Conservation (phyloP, 176 grass and related monocot species). For the Puya raimondii region DNA sequence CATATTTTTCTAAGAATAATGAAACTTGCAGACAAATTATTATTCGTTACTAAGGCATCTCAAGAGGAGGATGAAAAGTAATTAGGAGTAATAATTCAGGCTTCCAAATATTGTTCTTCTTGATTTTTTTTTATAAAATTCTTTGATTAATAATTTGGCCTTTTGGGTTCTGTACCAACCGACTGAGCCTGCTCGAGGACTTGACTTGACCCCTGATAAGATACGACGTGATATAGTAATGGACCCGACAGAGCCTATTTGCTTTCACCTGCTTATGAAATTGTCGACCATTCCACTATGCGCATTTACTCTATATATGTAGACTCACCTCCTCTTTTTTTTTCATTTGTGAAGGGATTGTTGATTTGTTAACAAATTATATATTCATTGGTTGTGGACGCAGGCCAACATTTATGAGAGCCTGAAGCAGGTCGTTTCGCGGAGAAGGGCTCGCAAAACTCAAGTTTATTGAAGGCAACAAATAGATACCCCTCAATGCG, state of each 20-base stretch:
- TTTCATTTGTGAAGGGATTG: neutral
- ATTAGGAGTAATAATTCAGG: too few species aligned
- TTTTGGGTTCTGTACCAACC: neutral
- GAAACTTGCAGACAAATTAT: too few species aligned
- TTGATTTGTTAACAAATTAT: neutral
- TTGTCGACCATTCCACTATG: neutral
- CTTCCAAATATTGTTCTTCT: too few species aligned
- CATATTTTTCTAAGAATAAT: too few species aligned
- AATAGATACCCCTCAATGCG: too few species aligned
- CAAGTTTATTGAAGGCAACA: neutral
- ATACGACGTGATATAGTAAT: neutral
- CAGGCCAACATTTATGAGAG: constrained; percentile 53
- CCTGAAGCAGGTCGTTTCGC: constrained; percentile 51
- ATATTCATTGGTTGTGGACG: neutral
- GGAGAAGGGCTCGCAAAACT: constrained; percentile 30
- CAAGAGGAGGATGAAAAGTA: too few species aligned
- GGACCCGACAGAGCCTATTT: neutral
- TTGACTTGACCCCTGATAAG: neutral
- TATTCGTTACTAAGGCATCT: too few species aligned
- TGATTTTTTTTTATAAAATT: too few species aligned
- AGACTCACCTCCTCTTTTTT: neutral
- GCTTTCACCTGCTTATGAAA: neutral
- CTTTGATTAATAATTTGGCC: too few species aligned
- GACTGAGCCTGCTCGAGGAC: neutral
- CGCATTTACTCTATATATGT: neutral